Conservation (phyloP, 768 basidiomycete species). For the Panaeolus papilionaceus region DNA sequence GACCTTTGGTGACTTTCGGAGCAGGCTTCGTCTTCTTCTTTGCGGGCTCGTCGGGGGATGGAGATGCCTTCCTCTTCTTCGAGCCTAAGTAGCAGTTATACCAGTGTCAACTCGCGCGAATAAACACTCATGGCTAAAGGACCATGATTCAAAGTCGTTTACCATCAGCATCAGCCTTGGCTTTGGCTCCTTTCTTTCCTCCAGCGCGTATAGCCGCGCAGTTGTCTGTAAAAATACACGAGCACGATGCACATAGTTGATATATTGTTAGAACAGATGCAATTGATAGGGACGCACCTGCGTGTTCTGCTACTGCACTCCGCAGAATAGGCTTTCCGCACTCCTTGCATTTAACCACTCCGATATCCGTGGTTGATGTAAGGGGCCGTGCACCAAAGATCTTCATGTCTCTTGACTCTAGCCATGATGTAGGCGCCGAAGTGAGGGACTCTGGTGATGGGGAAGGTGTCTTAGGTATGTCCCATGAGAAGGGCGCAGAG, state of each 20-base stretch:
- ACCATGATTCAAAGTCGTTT: conserved; percentile 22
- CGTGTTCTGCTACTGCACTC: conserved; percentile 77
- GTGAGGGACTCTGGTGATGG: conserved; percentile 51
- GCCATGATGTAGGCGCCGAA: conserved; percentile 85
- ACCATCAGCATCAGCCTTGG: conserved; percentile 59
- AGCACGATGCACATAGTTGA: conserved; percentile 15
- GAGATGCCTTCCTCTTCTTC: conserved; percentile 87
- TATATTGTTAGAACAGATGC: not conserved
- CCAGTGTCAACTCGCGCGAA: conserved; percentile 11
- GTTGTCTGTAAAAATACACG: conserved; percentile 47
- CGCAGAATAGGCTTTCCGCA: conserved; percentile 84
- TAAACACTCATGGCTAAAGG: not conserved
- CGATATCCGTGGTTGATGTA: conserved; percentile 59
- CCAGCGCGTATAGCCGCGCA: conserved; percentile 66
- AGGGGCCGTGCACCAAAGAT: conserved; percentile 83
- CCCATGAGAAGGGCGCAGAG: conserved; percentile 71
- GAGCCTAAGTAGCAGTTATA: conserved; percentile 36
- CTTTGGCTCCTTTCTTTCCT: conserved; percentile 60
- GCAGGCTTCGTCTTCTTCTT: conserved; percentile 80
- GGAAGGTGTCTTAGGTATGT: conserved; percentile 46
- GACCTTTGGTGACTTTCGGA: conserved; percentile 78
- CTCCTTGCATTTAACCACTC: conserved; percentile 77
- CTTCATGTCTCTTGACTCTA: conserved; percentile 88
- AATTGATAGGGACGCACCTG: conserved; percentile 48
- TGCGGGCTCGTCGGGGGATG: conserved; percentile 67